A percentile compares a stretch with the other conserved stretches of the same genome.
phyloP scores from a whole-genome alignment of 2,329 filamentous ascomycete species.

The Fusarium verrucosum region DNA sequence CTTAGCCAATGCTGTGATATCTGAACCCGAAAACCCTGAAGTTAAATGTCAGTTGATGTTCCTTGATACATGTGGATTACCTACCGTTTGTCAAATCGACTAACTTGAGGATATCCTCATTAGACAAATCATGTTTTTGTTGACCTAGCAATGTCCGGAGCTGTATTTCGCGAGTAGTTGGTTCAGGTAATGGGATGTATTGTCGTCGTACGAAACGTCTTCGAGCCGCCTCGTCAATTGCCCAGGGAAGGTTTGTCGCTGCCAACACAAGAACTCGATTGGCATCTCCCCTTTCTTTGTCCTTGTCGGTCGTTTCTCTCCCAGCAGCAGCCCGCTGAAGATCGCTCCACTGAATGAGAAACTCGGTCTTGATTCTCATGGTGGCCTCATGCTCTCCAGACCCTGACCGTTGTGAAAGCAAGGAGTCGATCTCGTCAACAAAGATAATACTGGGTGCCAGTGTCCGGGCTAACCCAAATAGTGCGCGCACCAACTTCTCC shows the following conservation, averaged over 20 bases:
- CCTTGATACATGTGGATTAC: conserved; percentile 37
- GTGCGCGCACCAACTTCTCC: conserved; percentile 91
- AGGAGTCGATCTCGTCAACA: conserved; percentile 96
- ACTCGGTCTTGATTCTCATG: conserved; percentile 94
- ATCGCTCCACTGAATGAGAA: conserved; percentile 97
- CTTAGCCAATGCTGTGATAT: conserved; percentile 96
- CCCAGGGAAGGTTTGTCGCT: conserved; percentile 96
- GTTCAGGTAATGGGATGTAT: conserved; percentile 94
- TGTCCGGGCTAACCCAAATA: conserved; percentile 89
- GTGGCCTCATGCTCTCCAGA: conserved; percentile 93
- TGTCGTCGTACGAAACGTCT: conserved; percentile 91
- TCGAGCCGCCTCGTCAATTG: conserved; percentile 94
- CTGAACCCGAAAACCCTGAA: conserved; percentile 95
- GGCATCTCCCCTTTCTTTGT: conserved; percentile 79
- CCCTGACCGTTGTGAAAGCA: conserved; percentile 84
- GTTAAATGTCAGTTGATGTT: conserved; percentile 4
- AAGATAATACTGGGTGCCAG: conserved; percentile 97
- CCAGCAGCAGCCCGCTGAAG: conserved; percentile 91
- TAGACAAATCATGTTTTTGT: conserved; percentile 82
- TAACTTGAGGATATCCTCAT: conserved; percentile 75
- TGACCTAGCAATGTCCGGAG: conserved; percentile 81
- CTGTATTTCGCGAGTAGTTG: conserved; percentile 80
- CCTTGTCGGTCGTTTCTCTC: conserved; percentile 72
- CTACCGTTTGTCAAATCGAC: conserved; percentile 86
- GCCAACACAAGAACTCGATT: conserved; percentile 91